phyloP scores from a whole-genome alignment of 2,329 filamentous ascomycete genomes.

The Fusarium sp. region DNA sequence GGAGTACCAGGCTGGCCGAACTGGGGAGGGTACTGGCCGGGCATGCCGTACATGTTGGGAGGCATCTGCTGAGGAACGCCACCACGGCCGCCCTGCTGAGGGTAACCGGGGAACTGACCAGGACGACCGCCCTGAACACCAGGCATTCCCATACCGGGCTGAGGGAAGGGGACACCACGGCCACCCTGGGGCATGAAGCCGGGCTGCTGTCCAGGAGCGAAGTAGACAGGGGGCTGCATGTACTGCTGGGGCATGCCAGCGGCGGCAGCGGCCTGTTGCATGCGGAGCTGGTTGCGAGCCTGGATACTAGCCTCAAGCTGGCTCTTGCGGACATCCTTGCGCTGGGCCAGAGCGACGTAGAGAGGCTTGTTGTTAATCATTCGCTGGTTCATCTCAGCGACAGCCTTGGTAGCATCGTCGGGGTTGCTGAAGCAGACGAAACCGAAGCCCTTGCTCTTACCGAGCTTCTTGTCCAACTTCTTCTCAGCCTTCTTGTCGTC shows the following conservation, averaged over 20 bases:
- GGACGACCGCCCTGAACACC: conserved; percentile 84
- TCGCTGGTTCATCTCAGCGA: conserved; percentile 99
- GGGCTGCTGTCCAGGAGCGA: conserved; percentile 84
- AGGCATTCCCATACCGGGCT: conserved; percentile 74
- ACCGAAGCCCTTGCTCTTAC: conserved; percentile 99
- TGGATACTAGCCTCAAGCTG: conserved; percentile 99
- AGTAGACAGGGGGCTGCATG: conserved; percentile 94
- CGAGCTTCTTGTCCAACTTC: conserved; percentile 75
- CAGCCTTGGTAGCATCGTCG: conserved; percentile 98
- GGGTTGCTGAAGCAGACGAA: conserved; percentile 99
- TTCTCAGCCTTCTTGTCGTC: conserved; percentile 71
- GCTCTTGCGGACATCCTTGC: conserved; percentile 99
- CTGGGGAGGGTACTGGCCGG: conserved; percentile 82
- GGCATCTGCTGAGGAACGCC: conserved; percentile 89
- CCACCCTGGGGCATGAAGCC: conserved; percentile 75
- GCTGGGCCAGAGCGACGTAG: conserved; percentile 97
- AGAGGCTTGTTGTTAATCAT: conserved; percentile 98
- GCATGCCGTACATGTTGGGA: conserved; percentile 86
- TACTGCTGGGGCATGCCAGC: conserved; percentile 89
- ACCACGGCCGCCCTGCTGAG: conserved; percentile 89
- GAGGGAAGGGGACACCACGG: conserved; percentile 76
- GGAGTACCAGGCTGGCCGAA: conserved; percentile 85
- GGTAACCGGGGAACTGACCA: conserved; percentile 87
- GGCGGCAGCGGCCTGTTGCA: conserved; percentile 95
- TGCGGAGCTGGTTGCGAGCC: conserved; percentile 96